These are phyloP conservation scores for Acarospora socialis DNA, from an alignment of 2,329 filamentous ascomycete species.

Conservation along the genomic window DNA sequence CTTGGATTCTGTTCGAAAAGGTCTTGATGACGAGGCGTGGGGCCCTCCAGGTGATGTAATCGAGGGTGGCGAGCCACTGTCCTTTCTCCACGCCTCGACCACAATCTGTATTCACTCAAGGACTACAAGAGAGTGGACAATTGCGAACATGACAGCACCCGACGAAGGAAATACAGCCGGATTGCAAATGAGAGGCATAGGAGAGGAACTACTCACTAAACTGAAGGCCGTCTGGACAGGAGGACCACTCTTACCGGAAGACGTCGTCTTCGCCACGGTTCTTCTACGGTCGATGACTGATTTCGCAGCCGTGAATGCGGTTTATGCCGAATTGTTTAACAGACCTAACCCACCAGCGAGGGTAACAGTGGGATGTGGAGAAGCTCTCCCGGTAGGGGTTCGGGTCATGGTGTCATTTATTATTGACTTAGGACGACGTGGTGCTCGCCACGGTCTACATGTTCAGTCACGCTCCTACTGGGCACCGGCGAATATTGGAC, in stretches of 20 bases:
- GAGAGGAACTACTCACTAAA: constrained; percentile 14
- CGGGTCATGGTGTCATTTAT: constrained; percentile 47
- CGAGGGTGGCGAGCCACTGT: constrained; percentile 1
- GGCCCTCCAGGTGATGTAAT: not conserved
- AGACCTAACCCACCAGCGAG: constrained; percentile 71
- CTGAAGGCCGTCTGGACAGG: constrained; percentile 8
- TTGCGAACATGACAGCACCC: constrained; percentile 26
- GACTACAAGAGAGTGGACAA: constrained; percentile 20
- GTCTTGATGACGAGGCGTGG: constrained; percentile 1
- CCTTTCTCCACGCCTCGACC: too few relatives aligned
- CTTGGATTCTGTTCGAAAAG: too few relatives aligned
- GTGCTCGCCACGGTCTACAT: constrained; percentile 47
- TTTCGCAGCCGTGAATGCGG: constrained; percentile 59
- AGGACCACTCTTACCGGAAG: constrained; percentile 17
- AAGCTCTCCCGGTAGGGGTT: constrained; percentile 43
- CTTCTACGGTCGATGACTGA: constrained; percentile 66
- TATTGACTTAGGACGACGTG: constrained; percentile 24
- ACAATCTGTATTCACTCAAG: constrained; percentile 14
- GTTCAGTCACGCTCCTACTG: constrained; percentile 92
- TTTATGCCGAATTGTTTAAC: constrained; percentile 63
- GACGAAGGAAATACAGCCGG: constrained; percentile 25
- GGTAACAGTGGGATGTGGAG: constrained; percentile 67
- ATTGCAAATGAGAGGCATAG: constrained; percentile 27
- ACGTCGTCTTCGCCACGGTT: constrained; percentile 41
- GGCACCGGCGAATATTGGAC: constrained; percentile 95